A percentile compares a stretch with the other conserved stretches of the same genome.
Conservation (phyloP, 2,329 filamentous ascomycete genomes). For the Cordyceps farinosa region DNA sequence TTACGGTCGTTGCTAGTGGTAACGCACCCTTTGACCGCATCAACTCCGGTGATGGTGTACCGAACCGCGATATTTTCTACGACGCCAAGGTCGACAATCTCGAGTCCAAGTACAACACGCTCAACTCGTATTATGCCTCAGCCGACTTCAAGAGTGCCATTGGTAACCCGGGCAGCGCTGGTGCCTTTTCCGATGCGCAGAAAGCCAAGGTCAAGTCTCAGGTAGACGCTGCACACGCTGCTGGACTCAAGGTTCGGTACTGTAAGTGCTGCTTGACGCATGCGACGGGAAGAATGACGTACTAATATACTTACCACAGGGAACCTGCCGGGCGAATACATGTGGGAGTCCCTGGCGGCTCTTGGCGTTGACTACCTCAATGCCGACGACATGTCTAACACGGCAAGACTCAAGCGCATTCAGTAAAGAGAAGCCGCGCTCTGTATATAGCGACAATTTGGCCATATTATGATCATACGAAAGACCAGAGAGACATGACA, state of each 20-base stretch:
- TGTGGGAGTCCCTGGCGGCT: conserved; percentile 20
- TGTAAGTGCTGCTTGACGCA: conserved; percentile 13
- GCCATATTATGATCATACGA: background rate
- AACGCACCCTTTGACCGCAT: conserved; percentile 30
- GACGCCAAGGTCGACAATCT: conserved; percentile 19
- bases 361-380: conserved; percentile 21
- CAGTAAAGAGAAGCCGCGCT: background rate
- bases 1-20: conserved; percentile 69
- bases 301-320: conserved; percentile 5
- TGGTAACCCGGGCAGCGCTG: conserved; percentile 16
- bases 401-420: conserved; percentile 17
- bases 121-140: conserved; percentile 21
- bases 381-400: conserved; percentile 21
- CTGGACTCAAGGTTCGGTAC: conserved; percentile 21
- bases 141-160: conserved; percentile 20
- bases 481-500: background rate
- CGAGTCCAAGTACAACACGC: conserved; percentile 18
- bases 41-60: conserved; percentile 18
- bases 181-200: conserved; percentile 16
- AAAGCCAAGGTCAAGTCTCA: conserved; percentile 17
- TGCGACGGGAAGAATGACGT: background rate
- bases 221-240: conserved; percentile 18
- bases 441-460: background rate
- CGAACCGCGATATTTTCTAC: conserved; percentile 17
- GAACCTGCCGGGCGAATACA: conserved; percentile 21